A percentile compares a stretch with the other conserved stretches of the same genome.
These are phyloP conservation scores for Didymella arachidicola DNA, from an alignment of 2,329 filamentous ascomycete species.

Conservation along the genomic window DNA sequence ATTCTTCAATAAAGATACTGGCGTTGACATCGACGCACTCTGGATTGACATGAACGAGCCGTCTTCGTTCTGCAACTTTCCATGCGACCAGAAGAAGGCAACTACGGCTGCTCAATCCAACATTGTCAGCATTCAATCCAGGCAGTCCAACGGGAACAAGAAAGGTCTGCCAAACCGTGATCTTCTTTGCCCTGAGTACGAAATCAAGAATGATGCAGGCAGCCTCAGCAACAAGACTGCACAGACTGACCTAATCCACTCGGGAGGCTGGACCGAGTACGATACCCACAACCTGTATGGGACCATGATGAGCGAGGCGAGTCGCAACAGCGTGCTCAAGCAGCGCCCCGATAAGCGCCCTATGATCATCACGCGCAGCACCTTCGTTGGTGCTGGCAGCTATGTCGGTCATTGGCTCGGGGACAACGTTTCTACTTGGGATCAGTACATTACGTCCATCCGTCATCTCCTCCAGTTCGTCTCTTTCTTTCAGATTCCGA, in stretches of 20 bases:
- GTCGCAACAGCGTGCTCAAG: slow-evolving; percentile 71
- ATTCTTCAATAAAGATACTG: slow-evolving; percentile 70
- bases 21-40: slow-evolving; percentile 77
- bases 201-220: slow-evolving; percentile 67
- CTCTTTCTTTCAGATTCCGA: slow-evolving; percentile 56
- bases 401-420: slow-evolving; percentile 67
- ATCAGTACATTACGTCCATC: slow-evolving; percentile 53
- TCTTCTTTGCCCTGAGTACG: slow-evolving; percentile 69
- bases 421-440: slow-evolving; percentile 59
- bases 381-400: slow-evolving; percentile 74
- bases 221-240: slow-evolving; percentile 60
- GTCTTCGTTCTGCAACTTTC: slow-evolving; percentile 45
- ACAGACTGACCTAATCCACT: slow-evolving; percentile 71
- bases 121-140: background rate
- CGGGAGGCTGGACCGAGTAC: slow-evolving; percentile 71
- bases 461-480: slow-evolving; percentile 55
- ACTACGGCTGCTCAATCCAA: slow-evolving; percentile 26
- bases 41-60: slow-evolving; percentile 45
- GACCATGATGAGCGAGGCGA: slow-evolving; percentile 74
- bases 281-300: slow-evolving; percentile 81
- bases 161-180: slow-evolving; percentile 68
- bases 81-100: slow-evolving; percentile 58
- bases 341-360: slow-evolving; percentile 71
- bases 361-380: slow-evolving; percentile 78
- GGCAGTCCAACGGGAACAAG: slow-evolving; percentile 50